phyloP scores from a whole-genome alignment of 345 rosid species.

The Cardamine occulta region DNA sequence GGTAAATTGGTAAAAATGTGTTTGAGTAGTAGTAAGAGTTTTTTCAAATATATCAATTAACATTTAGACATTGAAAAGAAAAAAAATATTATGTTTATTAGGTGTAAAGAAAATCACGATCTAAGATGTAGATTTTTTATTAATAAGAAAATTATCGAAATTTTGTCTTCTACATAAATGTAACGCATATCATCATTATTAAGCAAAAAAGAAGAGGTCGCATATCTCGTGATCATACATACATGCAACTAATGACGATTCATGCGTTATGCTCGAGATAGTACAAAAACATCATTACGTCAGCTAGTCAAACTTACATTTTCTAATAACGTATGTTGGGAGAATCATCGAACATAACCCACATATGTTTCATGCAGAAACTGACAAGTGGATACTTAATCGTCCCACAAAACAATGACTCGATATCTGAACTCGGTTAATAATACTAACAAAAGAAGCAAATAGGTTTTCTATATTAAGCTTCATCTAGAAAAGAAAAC shows the following conservation, averaged over 20 bases:
- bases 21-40: too few species aligned
- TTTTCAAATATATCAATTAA: too few species aligned
- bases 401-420: neutral
- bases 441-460: too few species aligned
- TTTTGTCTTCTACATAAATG: neutral
- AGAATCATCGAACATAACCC: neutral
- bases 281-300: neutral
- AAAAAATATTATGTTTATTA: too few species aligned
- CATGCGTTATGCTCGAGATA: neutral
- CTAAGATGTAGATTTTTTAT: neutral
- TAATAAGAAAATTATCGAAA: neutral
- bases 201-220: too few species aligned
- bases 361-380: neutral
- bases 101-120: neutral
- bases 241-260: too few species aligned
- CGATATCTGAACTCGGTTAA: neutral
- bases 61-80: too few species aligned
- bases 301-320: neutral
- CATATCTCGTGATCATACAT: too few species aligned
- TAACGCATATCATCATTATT: too few species aligned
- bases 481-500: too few species aligned
- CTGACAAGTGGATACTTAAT: neutral
- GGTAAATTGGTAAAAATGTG: too few species aligned
- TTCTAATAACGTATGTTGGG: neutral
- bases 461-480: too few species aligned